Conservation (phyloP, 441 rosid species). For the Syzygium malaccense region DNA sequence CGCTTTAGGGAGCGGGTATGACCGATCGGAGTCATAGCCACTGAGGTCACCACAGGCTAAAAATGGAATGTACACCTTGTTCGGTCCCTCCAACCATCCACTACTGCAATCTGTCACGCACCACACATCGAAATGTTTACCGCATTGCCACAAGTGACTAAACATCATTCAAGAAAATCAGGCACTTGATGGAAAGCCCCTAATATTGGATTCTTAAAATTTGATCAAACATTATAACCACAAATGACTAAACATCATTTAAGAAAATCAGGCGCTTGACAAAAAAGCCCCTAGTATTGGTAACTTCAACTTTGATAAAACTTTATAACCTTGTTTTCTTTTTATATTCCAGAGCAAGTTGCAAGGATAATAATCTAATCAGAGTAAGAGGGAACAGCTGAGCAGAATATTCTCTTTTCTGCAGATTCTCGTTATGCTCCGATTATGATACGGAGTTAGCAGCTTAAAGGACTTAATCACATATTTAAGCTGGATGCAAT, state of each 20-base stretch:
- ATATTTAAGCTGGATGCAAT: background rate
- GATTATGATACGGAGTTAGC: background rate
- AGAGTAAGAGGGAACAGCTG: background rate
- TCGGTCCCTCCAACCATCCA: conserved; percentile 90
- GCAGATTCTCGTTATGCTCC: background rate
- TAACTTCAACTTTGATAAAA: background rate
- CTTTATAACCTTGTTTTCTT: background rate
- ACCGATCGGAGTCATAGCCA: conserved; percentile 89
- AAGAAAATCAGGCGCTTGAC: background rate
- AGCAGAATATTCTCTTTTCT: background rate
- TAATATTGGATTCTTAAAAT: background rate
- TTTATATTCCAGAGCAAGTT: background rate
- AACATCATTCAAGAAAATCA: background rate
- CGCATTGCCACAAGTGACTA: background rate
- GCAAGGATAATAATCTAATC: background rate
- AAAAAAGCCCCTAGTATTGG: background rate
- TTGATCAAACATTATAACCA: background rate
- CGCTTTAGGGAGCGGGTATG: conserved; percentile 80
- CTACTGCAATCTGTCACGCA: conserved; percentile 77
- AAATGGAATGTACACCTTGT: conserved; percentile 89
- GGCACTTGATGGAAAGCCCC: background rate
- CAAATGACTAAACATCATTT: background rate
- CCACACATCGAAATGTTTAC: background rate
- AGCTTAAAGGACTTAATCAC: background rate
- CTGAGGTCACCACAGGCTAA: conserved; percentile 88